These are phyloP conservation scores for Mayamaea pseudoterrestris DNA, from an alignment of 108 stramenopile genomes.

Conservation along the genomic window DNA sequence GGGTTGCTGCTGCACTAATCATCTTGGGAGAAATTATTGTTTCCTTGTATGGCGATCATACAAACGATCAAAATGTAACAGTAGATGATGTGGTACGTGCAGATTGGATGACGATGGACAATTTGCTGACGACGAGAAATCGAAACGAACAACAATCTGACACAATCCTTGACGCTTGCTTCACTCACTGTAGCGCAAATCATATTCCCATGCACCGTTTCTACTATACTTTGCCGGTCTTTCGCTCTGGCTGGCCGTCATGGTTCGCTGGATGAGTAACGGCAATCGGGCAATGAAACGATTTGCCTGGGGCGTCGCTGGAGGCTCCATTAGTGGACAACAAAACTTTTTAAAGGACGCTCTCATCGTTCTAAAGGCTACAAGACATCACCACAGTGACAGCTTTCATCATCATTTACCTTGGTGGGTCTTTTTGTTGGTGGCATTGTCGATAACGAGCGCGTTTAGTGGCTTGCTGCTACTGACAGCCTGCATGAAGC, in stretches of 20 bases:
- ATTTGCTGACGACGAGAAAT: background rate
- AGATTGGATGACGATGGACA: background rate
- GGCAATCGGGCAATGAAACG: constrained; percentile 14
- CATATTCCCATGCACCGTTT: constrained; percentile 48
- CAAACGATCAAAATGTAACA: constrained; percentile 38
- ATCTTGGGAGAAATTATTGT: constrained; percentile 64
- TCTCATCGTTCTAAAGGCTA: constrained; percentile 41
- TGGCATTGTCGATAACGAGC: constrained; percentile 28
- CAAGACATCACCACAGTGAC: background rate
- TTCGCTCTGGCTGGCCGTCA: constrained; percentile 18
- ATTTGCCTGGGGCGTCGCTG: constrained; percentile 44
- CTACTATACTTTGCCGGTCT: constrained; percentile 36
- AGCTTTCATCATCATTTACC: constrained; percentile 4
- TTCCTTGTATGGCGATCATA: constrained; percentile 78
- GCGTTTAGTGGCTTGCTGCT: constrained; percentile 52
- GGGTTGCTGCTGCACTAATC: constrained; percentile 53
- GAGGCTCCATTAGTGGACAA: constrained; percentile 55
- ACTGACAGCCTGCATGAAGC: constrained; percentile 65
- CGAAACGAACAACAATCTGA: too few species aligned
- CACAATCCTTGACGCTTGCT: too few species aligned
- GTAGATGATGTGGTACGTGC: constrained; percentile 50
- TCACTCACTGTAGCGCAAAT: constrained; percentile 10
- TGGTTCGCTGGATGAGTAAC: constrained; percentile 30
- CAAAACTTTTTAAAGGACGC: constrained; percentile 77
- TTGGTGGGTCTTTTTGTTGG: constrained; percentile 22